Evolutionary conservation across 2,329 filamentous ascomycete genomes (phyloP).

Genomic region (Aureobasidium pullulans): DNA sequence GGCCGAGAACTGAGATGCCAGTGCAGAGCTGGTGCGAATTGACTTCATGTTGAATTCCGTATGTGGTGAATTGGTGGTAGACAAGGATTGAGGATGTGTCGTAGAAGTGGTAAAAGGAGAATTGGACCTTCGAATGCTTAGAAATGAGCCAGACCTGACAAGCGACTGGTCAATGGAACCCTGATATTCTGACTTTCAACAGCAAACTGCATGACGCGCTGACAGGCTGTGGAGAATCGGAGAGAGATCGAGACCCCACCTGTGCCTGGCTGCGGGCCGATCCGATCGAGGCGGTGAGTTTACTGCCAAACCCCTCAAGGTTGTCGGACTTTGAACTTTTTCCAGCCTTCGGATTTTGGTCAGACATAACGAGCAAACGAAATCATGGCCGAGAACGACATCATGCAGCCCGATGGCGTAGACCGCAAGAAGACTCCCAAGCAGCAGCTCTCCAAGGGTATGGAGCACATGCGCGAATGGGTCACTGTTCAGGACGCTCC

Average conservation of each 20-base stretch:
- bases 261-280: neutral
- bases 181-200: neutral
- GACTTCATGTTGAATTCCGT: conserved; percentile 21
- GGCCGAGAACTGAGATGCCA: neutral
- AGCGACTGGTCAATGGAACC: neutral
- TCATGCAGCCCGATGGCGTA: neutral
- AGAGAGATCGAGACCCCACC: neutral
- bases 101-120: neutral
- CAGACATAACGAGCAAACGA: neutral
- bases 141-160: neutral
- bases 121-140: neutral
- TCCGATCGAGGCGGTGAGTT: neutral
- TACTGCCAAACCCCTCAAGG: neutral
- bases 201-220: conserved; percentile 5
- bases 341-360: neutral
- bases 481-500: conserved; percentile 36
- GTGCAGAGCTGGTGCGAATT: conserved; percentile 20
- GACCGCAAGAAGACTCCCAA: conserved; percentile 22
- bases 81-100: neutral
- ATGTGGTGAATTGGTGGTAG: neutral
- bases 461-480: conserved; percentile 46
- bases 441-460: conserved; percentile 44
- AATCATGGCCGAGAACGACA: neutral
- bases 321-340: conserved; percentile 2
- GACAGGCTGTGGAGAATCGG: neutral